Percentiles rank a stretch among this genome's conserved stretches.
These are phyloP conservation scores for Circinella umbellata DNA, from an alignment of 371 early-diverging fungal species.

Conservation along the genomic window DNA sequence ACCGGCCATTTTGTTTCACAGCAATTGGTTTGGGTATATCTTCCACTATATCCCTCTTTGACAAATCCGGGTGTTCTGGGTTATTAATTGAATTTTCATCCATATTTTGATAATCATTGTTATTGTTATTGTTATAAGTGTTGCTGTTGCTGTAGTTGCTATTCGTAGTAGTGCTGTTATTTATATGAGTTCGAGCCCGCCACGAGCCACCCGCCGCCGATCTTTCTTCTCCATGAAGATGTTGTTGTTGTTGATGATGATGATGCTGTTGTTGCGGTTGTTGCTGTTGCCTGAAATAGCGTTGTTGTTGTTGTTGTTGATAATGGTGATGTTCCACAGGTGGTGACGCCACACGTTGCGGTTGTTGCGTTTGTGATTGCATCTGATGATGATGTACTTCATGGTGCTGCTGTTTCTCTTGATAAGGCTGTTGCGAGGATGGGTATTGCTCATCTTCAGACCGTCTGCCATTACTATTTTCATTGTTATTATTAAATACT, in stretches of 20 bases:
- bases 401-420: too few species aligned
- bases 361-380: neutral
- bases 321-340: neutral
- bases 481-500: constrained; percentile 19
- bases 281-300: neutral
- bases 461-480: constrained; percentile 7
- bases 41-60: constrained; percentile 1
- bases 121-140: neutral
- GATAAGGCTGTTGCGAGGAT: too few species aligned
- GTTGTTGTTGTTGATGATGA: constrained; percentile 20
- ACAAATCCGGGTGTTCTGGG: neutral
- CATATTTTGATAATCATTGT: neutral
- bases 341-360: neutral
- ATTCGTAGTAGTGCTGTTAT: neutral
- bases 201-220: constrained; percentile 20
- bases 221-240: constrained; percentile 26
- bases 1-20: constrained; percentile 1
- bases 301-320: neutral
- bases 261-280: constrained; percentile 5
- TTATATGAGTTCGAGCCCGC: constrained; percentile 21
- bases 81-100: constrained; percentile 1
- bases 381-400: neutral
- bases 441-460: neutral
- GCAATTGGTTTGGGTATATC: constrained; percentile 1
- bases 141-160: neutral